phyloP scores from a whole-genome alignment of 2,329 filamentous ascomycete species.

The Fusarium camptoceras region DNA sequence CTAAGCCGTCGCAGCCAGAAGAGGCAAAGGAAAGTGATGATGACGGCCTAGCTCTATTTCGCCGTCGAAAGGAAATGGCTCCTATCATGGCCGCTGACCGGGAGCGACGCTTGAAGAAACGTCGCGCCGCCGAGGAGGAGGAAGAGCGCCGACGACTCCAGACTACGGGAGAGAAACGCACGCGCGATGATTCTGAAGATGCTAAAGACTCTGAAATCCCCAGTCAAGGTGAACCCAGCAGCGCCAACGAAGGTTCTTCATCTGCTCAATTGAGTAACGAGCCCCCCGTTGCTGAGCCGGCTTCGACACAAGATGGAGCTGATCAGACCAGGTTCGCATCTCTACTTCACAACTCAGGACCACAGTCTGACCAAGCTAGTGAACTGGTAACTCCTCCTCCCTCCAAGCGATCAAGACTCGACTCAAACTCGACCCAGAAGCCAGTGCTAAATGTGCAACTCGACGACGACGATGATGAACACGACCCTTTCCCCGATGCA shows the following conservation, averaged over 20 bases:
- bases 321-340: constrained; percentile 40
- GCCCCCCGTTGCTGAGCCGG: constrained; percentile 23
- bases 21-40: constrained; percentile 43
- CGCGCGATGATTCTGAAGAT: constrained; percentile 34
- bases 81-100: constrained; percentile 57
- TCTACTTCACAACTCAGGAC: neutral
- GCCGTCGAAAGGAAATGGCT: constrained; percentile 63
- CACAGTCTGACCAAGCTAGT: constrained; percentile 41
- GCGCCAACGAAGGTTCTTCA: neutral
- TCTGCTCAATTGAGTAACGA: neutral
- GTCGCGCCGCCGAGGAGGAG: constrained; percentile 38
- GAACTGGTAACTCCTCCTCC: constrained; percentile 53
- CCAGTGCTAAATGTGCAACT: constrained; percentile 28
- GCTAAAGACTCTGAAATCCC: constrained; percentile 2
- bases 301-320: constrained; percentile 15
- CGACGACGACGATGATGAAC: constrained; percentile 11
- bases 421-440: constrained; percentile 38
- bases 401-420: constrained; percentile 53
- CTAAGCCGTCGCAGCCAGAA: constrained; percentile 40
- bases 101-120: constrained; percentile 48
- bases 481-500: constrained; percentile 31
- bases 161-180: constrained; percentile 38
- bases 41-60: constrained; percentile 61
- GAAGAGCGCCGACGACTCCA: constrained; percentile 31
- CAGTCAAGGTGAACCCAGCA: constrained; percentile 2